A percentile compares a stretch with the other conserved stretches of the same genome.
Conservation (phyloP, 495 filamentous ascomycete species). For the Aspergillus hancockii region DNA sequence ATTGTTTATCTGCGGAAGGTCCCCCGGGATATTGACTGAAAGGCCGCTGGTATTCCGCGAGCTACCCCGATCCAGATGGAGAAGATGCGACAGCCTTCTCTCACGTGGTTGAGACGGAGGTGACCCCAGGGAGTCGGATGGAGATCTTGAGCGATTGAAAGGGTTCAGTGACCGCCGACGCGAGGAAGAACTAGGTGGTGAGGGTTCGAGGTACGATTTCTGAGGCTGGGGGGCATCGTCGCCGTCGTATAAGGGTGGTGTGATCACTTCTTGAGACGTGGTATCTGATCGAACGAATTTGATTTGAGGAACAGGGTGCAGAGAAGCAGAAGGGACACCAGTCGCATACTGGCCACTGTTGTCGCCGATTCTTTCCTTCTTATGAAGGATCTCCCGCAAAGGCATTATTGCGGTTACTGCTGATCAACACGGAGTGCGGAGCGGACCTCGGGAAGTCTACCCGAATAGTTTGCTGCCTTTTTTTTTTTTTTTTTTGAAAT, state of each 20-base stretch:
- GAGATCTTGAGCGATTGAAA: slow-evolving; percentile 49
- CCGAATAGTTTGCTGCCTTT: background rate
- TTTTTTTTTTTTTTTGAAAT: no score
- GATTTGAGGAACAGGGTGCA: slow-evolving; percentile 62
- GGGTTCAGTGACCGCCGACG: slow-evolving; percentile 51
- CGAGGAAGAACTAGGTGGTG: slow-evolving; percentile 30
- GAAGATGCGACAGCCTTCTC: slow-evolving; percentile 64
- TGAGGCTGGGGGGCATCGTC: slow-evolving; percentile 34
- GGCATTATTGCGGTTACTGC: slow-evolving; percentile 53
- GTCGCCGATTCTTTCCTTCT: slow-evolving; percentile 60
- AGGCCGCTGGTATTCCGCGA: slow-evolving; percentile 51
- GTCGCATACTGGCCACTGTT: slow-evolving; percentile 17
- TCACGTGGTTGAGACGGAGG: slow-evolving; percentile 33
- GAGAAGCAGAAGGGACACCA: slow-evolving; percentile 6
- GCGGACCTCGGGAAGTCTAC: slow-evolving; percentile 10
- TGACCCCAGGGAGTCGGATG: slow-evolving; percentile 35
- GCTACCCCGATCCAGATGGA: slow-evolving; percentile 65
- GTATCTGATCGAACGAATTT: slow-evolving; percentile 86
- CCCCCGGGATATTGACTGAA: slow-evolving; percentile 72
- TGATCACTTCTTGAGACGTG: slow-evolving; percentile 72
- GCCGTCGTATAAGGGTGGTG: slow-evolving; percentile 57
- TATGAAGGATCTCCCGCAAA: slow-evolving; percentile 72
- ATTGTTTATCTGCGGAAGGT: slow-evolving; percentile 72
- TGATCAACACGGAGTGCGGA: background rate
- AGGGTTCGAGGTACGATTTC: slow-evolving; percentile 10